Base-by-base conservation (phyloP, 257 asterid species). In the Petrea volubilis region DNA sequence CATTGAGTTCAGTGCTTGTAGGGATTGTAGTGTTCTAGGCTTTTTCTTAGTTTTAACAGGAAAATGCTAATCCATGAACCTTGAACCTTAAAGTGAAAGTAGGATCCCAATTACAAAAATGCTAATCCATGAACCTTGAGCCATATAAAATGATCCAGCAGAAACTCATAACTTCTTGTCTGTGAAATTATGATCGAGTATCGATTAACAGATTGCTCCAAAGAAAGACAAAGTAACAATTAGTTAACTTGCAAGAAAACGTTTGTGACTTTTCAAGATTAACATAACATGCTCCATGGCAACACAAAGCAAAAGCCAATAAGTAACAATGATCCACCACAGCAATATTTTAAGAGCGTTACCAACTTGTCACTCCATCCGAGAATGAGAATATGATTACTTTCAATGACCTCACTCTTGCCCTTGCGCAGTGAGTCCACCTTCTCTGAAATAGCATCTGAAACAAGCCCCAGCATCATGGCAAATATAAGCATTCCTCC, bases 351-450 rank as follows among this genome's bases (percentile, higher is more conserved):
- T 47, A 47, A 17, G 49, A 61, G 66, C 74, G 73, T 82, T 91
- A 93, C 98, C 98, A 93, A 77, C 80, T 93, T 93, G 83, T 93
- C 97, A 73, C 98, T 93, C 98, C 98, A 93, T 71, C 98, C 98
- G 27, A 93, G 98, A 80, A 93, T 85, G 76, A 93, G 97, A 82
- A 93, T 87, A 73, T 93, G 98, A 81, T 91, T 85, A 75, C 88
- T 81, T 68, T 93, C 98, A 41, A 93, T 90, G 78, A 93, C 98
- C 87, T 93, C 98, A 60, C 98, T 93, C 87, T 91, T 93, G 69
- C 98, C 98, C 86, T 93, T 93, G 69, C 98, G 86, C 73, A 93
- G 69, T 0, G 98, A 93, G 81, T 93, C 98, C 75, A 93, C 96
- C 83, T 93, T 93, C 80, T 93, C 97, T 9, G 98, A 93, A 53